Conservation (phyloP, 192 early-diverging fungal genomes). For the Martensiomyces pterosporus region DNA sequence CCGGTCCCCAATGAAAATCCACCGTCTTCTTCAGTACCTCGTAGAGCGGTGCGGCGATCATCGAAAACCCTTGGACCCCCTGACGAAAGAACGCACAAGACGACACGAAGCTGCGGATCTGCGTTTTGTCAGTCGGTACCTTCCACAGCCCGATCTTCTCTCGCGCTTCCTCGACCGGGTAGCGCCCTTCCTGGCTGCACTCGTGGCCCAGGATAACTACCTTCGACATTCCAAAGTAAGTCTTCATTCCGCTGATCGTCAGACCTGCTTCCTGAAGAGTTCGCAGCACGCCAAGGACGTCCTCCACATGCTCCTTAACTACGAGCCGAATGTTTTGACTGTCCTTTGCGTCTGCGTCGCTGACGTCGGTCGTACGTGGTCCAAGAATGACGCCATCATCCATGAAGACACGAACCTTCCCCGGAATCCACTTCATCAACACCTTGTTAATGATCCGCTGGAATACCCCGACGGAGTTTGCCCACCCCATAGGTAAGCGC, state of each 20-base stretch:
- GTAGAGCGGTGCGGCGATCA: slow-evolving; percentile 1
- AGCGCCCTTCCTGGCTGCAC: background rate
- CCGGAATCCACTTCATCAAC: background rate
- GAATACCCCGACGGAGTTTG: slow-evolving; percentile 1
- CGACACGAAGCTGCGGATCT: background rate
- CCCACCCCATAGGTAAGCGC: slow-evolving; percentile 5
- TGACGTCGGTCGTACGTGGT: background rate
- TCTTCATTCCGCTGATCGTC: slow-evolving; percentile 1
- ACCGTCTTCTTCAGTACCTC: background rate
- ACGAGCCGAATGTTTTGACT: background rate
- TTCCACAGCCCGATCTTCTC: background rate
- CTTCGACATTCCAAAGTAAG: background rate
- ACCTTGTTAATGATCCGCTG: slow-evolving; percentile 3
- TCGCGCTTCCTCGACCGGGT: background rate
- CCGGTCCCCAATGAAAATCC: slow-evolving; percentile 1
- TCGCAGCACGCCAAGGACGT: slow-evolving; percentile 2
- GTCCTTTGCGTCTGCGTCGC: background rate
- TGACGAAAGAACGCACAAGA: background rate
- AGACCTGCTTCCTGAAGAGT: slow-evolving; percentile 1
- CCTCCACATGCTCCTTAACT: slow-evolving; percentile 4
- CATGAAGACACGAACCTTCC: slow-evolving; percentile 3
- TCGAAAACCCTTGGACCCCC: slow-evolving; percentile 6
- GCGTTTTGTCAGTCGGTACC: background rate
- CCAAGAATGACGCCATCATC: slow-evolving; percentile 6
- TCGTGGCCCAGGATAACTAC: background rate